Conservation (phyloP, 192 early-diverging fungal genomes). For the Backusella circina region DNA sequence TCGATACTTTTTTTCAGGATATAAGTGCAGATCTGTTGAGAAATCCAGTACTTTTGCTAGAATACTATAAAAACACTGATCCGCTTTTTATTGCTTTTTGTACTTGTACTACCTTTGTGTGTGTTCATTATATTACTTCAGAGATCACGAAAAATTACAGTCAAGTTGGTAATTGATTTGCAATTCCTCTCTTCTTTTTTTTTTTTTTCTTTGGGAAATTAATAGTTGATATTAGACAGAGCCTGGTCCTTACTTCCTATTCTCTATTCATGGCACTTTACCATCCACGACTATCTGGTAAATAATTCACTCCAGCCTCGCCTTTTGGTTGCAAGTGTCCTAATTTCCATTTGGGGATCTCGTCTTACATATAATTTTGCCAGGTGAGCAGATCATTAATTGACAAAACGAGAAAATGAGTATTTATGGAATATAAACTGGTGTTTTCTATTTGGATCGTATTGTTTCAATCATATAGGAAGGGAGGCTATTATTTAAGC, state of each 20-base stretch:
- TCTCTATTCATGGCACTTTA: constrained; percentile 54
- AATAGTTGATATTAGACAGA: constrained; percentile 45
- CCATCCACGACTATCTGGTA: constrained; percentile 45
- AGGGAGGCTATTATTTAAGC: constrained; percentile 67
- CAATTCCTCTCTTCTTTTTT: neutral
- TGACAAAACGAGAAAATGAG: neutral
- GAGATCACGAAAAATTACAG: constrained; percentile 42
- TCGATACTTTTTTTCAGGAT: neutral
- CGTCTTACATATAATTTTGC: constrained; percentile 79
- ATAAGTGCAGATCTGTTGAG: neutral
- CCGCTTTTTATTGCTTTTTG: constrained; percentile 36
- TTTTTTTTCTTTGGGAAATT: neutral
- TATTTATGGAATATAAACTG: neutral
- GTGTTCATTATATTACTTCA: constrained; percentile 37
- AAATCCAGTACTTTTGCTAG: neutral
- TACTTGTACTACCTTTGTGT: constrained; percentile 10
- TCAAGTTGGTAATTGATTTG: constrained; percentile 34
- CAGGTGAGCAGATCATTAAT: constrained; percentile 23
- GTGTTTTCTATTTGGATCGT: neutral
- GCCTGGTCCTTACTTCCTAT: constrained; percentile 75
- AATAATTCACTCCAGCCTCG: constrained; percentile 35
- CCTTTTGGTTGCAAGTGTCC: constrained; percentile 33
- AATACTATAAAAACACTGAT: constrained; percentile 24
- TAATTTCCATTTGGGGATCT: constrained; percentile 66
- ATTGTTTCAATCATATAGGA: constrained; percentile 32